A percentile compares a stretch with the other conserved stretches of the same genome.
Conservation (phyloP, 2,329 filamentous ascomycete genomes). For the Septoria petroselini region DNA sequence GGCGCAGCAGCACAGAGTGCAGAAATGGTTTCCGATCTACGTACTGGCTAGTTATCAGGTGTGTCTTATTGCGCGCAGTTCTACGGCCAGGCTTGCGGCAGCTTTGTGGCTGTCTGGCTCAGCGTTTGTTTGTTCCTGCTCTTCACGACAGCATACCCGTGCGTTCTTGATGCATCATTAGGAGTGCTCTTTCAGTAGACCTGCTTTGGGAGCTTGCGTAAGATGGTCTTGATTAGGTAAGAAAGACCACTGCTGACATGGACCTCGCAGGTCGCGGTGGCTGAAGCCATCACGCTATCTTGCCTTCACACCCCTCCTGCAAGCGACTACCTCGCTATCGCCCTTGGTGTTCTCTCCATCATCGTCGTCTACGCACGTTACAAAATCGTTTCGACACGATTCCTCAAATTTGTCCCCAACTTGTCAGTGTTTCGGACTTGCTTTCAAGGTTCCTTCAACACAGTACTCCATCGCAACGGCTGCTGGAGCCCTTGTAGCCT, state of each 20-base stretch:
- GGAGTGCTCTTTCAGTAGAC: conserved; percentile 57
- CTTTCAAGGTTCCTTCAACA: conserved; percentile 55
- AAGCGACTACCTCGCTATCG: conserved; percentile 55
- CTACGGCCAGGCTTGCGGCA: conserved; percentile 61
- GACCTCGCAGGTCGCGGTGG: conserved; percentile 53
- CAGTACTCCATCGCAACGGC: conserved; percentile 56
- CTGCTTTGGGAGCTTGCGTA: conserved; percentile 58
- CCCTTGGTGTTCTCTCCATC: conserved; percentile 51
- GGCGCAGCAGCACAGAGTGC: conserved; percentile 40
- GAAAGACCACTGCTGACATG: background rate
- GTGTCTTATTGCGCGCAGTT: conserved; percentile 63
- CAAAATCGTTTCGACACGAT: conserved; percentile 49
- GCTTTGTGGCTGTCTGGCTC: conserved; percentile 60
- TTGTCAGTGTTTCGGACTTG: conserved; percentile 57
- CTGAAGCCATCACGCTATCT: conserved; percentile 57
- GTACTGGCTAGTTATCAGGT: conserved; percentile 61
- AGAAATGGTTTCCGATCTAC: conserved; percentile 60
- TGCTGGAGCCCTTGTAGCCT: conserved; percentile 52
- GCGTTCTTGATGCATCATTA: conserved; percentile 51
- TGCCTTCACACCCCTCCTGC: conserved; percentile 54
- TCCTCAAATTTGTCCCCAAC: conserved; percentile 54
- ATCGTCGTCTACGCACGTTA: conserved; percentile 52
- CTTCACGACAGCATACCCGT: conserved; percentile 64
- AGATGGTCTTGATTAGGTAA: background rate
- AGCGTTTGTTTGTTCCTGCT: conserved; percentile 63